phyloP scores from a whole-genome alignment of 208 protist genomes.

The Strigomonas galati region DNA sequence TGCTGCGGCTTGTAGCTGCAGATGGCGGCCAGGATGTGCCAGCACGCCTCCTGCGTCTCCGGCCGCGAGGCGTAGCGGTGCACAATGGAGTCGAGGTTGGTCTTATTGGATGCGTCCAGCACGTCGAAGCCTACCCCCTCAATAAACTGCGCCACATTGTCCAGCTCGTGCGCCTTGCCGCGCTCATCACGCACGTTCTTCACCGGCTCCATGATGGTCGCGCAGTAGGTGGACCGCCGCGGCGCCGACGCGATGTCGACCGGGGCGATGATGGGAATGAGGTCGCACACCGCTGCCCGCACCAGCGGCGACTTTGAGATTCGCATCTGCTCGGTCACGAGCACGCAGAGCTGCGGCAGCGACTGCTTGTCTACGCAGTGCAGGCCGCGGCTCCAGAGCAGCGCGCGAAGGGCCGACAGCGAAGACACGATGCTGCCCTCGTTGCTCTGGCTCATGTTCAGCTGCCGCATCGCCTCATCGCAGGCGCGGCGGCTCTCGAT shows the following conservation, averaged over 20 bases:
- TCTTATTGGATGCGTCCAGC: constrained; percentile 78
- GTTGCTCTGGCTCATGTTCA: constrained; percentile 82
- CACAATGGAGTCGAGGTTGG: constrained; percentile 85
- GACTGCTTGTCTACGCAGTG: constrained; percentile 74
- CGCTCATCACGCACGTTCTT: constrained; percentile 89
- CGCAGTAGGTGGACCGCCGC: constrained; percentile 73
- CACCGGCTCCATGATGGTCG: constrained; percentile 89
- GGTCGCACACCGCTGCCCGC: constrained; percentile 73
- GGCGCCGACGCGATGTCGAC: constrained; percentile 62
- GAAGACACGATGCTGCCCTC: constrained; percentile 75
- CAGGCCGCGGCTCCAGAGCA: constrained; percentile 70
- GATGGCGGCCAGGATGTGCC: constrained; percentile 82
- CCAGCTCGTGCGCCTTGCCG: constrained; percentile 73
- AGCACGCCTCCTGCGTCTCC: constrained; percentile 87
- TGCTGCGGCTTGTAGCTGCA: not conserved
- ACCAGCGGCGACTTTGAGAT: constrained; percentile 75
- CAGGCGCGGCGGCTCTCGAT: constrained; percentile 78
- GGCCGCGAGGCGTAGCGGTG: constrained; percentile 80
- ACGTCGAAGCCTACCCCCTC: constrained; percentile 75
- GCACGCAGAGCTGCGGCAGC: constrained; percentile 74
- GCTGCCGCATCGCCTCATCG: constrained; percentile 68
- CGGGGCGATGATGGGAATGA: constrained; percentile 85
- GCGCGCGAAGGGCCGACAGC: constrained; percentile 67
- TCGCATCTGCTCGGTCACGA: constrained; percentile 83
- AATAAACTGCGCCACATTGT: constrained; percentile 82